Evolutionary conservation across 495 filamentous ascomycete genomes (phyloP).

Genomic region (Choiromyces venosus): DNA sequence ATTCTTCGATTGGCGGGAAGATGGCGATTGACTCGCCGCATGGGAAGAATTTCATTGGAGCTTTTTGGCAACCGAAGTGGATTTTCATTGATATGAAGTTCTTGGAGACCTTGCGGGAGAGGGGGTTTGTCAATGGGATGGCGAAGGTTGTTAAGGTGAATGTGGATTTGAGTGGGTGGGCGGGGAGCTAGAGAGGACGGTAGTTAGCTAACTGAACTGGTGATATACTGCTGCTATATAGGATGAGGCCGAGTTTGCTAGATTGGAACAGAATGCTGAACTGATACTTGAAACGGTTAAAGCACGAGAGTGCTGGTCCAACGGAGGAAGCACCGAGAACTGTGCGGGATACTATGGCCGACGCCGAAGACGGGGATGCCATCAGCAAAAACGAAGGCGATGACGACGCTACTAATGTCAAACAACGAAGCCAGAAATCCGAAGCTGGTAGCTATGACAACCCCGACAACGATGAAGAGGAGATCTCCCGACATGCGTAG

Average conservation of each 20-base stretch:
- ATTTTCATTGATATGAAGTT: no score
- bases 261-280: conserved; percentile 73
- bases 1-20: no score
- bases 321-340: conserved; percentile 48
- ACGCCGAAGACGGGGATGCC: conserved; percentile 60
- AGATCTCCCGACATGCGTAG: conserved; percentile 52
- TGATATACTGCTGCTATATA: no score
- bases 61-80: no score
- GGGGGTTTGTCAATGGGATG: conserved; percentile 98
- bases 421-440: conserved; percentile 63
- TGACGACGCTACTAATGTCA: conserved; percentile 72
- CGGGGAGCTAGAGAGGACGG: no score
- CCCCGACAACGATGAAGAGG: conserved; percentile 85
- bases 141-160: no score
- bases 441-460: conserved; percentile 84
- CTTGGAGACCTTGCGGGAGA: conserved; percentile 78
- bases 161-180: conserved; percentile 46
- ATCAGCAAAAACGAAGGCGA: conserved; percentile 65
- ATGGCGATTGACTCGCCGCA: no score
- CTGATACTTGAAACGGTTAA: no score
- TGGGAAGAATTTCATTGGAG: no score
- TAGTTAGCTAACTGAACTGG: conserved; percentile 91
- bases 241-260: conserved; percentile 77
- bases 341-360: conserved; percentile 48
- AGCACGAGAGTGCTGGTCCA: conserved; percentile 61